phyloP scores from a whole-genome alignment of 805 yeast genomes.

The Candida tammaniensis region DNA sequence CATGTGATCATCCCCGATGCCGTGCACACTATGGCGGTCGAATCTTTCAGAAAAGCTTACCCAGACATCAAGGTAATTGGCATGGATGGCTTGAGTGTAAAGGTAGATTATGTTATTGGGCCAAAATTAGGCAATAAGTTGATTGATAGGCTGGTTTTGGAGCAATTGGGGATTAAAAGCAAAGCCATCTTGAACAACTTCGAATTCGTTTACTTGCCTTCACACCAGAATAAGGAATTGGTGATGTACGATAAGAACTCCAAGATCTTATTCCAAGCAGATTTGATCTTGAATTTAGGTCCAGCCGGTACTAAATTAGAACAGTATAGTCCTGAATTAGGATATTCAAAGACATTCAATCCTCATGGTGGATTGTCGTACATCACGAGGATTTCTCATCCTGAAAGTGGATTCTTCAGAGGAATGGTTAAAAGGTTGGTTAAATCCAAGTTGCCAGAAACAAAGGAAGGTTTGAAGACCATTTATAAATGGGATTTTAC shows the following conservation, averaged over 20 bases:
- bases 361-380: slow-evolving; percentile 47
- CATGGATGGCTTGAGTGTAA: slow-evolving; percentile 35
- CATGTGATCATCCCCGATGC: slow-evolving; percentile 60
- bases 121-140: slow-evolving; percentile 32
- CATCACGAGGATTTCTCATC: slow-evolving; percentile 38
- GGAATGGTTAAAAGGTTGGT: slow-evolving; percentile 8
- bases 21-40: slow-evolving; percentile 65
- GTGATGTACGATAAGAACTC: slow-evolving; percentile 46
- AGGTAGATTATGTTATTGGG: slow-evolving; percentile 41
- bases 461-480: slow-evolving; percentile 21
- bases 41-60: slow-evolving; percentile 45
- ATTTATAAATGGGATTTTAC: slow-evolving; percentile 45
- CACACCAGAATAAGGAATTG: slow-evolving; percentile 58
- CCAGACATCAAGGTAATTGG: slow-evolving; percentile 57
- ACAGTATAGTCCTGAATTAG: slow-evolving; percentile 44
- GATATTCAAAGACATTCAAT: slow-evolving; percentile 39
- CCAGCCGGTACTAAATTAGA: slow-evolving; percentile 35
- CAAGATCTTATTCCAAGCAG: slow-evolving; percentile 56
- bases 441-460: slow-evolving; percentile 5
- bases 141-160: slow-evolving; percentile 20
- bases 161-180: slow-evolving; percentile 34
- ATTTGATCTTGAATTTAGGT: slow-evolving; percentile 58
- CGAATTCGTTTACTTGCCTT: slow-evolving; percentile 56
- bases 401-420: slow-evolving; percentile 20
- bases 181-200: slow-evolving; percentile 39